Evolutionary conservation across 2,329 filamentous ascomycete species (phyloP), one percentile per base, ranked within the genome.

Genomic region (Orbilia javanica): DNA sequence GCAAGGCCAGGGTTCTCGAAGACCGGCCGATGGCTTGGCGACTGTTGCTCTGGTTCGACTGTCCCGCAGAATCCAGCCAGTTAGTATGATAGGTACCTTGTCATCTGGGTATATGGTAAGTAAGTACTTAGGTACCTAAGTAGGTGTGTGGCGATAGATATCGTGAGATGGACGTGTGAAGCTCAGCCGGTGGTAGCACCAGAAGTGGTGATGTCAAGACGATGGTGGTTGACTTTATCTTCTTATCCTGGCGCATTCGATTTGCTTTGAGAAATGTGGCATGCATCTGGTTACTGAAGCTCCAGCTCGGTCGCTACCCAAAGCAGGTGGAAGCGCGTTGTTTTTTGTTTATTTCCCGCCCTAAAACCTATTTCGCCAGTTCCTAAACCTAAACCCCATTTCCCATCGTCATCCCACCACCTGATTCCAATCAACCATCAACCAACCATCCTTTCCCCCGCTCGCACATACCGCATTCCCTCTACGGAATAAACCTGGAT

Each of bases 311-410:
- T 60, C 55, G 53, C 53, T 42, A 60, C 55, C 52, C 8, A 57
- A 42, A 42, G 1, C 20, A 20, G 52, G 13, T 50, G 22, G 25
- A 25, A 27, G 55, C 55, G 55, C 55, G 55, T 60, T 60, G 55
- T 60, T 60, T 60, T 60, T 60, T 60, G 55, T 60, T 60, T 60
- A 60, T 60, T 60, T 60, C 55, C 34, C 55, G 42, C 31, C 55
- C 55, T 60, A 57, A 60, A 57, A 60, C 55, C 55, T 60, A 55
- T 29, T 60, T 42, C 36, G 20, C 44, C 46, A 50, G 11, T 27
- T 29, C 53, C 31, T 18, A 60, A 42, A 60, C 55, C 55, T 60
- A 60, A 53, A 29, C 31, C 55, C 11, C 31, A 3, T 27, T 34
- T 11, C 34, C 18, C 34, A 55, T 34, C 52, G 36, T 20, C 52